Evolutionary conservation across 441 rosid species (phyloP), one percentile per base, ranked within the genome.

Genomic region (Flueggea neowawraea): DNA sequence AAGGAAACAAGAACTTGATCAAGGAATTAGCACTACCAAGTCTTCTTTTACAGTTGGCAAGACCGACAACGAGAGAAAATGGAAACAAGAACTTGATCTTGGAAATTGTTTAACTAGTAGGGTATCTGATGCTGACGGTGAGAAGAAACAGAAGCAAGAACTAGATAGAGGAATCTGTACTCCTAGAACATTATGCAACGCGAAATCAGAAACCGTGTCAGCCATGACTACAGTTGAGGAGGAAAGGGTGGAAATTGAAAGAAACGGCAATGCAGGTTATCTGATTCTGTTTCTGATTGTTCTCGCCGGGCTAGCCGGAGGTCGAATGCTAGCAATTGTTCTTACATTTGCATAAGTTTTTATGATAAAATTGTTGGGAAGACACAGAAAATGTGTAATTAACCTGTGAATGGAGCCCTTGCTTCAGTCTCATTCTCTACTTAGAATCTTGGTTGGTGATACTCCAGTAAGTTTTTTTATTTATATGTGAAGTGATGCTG

Each of bases 271-370:
- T 28, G 66, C 76, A 56, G 65, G 69, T 31, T 64, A 55, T 52
- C 16, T 66, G 54, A 50, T 76, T 33, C 48, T 85, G 44, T 31
- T 82, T 31, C 69, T 78, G 10, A 60, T 80, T 51, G 74, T 76
- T 60, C 82, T 85, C 16, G 73, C 62, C 2, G 97, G 91, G 43
- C 87, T 90, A 33, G 6, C 66, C 0, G 70, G 77, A 31, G 97
- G 96, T 31, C 80, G 87, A 50, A 52, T 82, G 28, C 51, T 79
- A 7, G 88, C 97, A 4, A 79, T 90, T 55, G 58, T 75, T 69
- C 71, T 82, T 31, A 79, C 91, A 49, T 58, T 88, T 58, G 73
- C 52, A 13, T 82, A 70, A 7, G 78, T 82, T 74, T 72, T 77
- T 57, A 12, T 78, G 52, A 59, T 80, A 16, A 77, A 66, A 71